Conservation (phyloP, 345 rosid species). For the Salix suchowensis region DNA sequence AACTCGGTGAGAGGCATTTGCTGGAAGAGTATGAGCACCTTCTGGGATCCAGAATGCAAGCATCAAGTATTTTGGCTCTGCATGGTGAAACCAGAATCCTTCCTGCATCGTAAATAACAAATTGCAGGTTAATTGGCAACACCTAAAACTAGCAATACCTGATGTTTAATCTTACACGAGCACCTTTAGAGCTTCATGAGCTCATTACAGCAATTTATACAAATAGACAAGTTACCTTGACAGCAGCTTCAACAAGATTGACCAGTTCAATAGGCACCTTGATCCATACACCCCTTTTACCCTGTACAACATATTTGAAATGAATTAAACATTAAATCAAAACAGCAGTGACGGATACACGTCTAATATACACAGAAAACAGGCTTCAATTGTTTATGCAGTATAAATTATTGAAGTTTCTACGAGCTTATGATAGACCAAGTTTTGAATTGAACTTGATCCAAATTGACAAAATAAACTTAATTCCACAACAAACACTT, state of each 20-base stretch:
- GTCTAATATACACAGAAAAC: background rate
- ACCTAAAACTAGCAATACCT: background rate
- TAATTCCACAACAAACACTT: background rate
- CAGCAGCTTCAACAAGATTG: conserved; percentile 68
- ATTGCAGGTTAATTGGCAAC: background rate
- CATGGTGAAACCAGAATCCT: conserved; percentile 93
- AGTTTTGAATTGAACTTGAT: background rate
- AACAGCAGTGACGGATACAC: background rate
- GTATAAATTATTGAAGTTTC: background rate
- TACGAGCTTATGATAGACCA: background rate
- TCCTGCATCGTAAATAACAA: conserved; percentile 43
- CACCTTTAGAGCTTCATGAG: background rate
- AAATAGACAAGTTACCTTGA: conserved; percentile 44
- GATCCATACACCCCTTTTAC: conserved; percentile 85
- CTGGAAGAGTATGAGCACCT: conserved; percentile 57
- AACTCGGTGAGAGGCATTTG: conserved; percentile 85
- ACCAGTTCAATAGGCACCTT: conserved; percentile 63
- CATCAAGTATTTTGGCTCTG: conserved; percentile 78
- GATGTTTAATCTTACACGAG: background rate
- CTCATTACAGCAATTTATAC: background rate
- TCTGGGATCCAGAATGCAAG: conserved; percentile 78
- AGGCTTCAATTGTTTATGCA: background rate
- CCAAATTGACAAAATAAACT: background rate
- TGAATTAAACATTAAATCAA: background rate
- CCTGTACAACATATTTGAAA: conserved; percentile 38